Base-by-base conservation (phyloP, 2,329 filamentous ascomycete genomes). In the Aureobasidium subglaciale region DNA sequence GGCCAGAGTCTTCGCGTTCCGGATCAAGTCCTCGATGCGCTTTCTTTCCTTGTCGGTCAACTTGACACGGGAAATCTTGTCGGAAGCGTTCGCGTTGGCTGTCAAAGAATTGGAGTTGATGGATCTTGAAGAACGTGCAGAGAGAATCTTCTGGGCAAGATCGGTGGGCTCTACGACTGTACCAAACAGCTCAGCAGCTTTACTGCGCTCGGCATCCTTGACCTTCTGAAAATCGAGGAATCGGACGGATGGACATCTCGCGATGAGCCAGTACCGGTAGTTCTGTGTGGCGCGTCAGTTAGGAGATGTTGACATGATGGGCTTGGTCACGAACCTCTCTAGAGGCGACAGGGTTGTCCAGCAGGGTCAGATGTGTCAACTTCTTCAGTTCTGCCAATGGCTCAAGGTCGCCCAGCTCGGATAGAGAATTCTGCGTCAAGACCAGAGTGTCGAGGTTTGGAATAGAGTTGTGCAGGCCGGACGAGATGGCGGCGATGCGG, bases 191-290 rank as follows among this genome's bases (percentile, higher is more conserved):
- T 92, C 86, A 16, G 74, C 78, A 0, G 90, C 90, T 63, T 84
- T 81, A 61, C 82, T 75, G 41, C 91, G 83, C 78, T 99, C 93
- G 0, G 80, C 84, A 61, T 93, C 83, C 72, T 90, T 95, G 48
- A 99, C 90, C 73, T 95, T 96, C 63, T 84, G 80, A 69, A 90
- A 96, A 73, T 99, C 93, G 46, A 99, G 79, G 72, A 96, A 97
- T 41, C 92, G 85, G 40, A 99, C 84, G 4, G 79, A 80, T 1
- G 90, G 90, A 68, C 87, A 89, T 60, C 86, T 83, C 87, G 88
- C 96, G 59, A 99, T 81, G 25, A 96, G 76, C 86, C 89, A 99
- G 70, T 87, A 86, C 53, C 93, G 86, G 75, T 97, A 99, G 73
- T 96, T 77, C 90, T 96, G 59, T 30, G n/a, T 16, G n/a, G n/a